These are phyloP conservation scores for Plasmodium sp. DNA, from an alignment of 169 alveolate species.

Conservation along the genomic window DNA sequence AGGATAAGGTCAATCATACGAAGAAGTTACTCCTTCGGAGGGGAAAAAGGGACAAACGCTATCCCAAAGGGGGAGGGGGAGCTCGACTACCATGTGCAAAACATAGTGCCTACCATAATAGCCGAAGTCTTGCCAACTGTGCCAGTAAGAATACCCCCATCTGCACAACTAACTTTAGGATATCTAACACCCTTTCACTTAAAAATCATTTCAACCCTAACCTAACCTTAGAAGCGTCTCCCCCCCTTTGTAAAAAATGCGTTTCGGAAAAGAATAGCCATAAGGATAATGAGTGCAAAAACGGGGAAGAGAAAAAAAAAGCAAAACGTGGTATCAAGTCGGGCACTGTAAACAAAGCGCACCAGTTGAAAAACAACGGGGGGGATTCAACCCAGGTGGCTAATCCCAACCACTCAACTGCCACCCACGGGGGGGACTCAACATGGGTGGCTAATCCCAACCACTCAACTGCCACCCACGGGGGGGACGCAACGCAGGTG, in stretches of 20 bases:
- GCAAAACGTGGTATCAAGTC: neutral
- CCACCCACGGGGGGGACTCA: neutral
- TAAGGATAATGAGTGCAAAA: neutral
- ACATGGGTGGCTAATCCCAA: neutral
- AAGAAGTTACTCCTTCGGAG: neutral
- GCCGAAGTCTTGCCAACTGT: neutral
- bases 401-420: no score
- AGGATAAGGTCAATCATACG: neutral
- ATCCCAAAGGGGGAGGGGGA: neutral
- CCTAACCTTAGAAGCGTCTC: neutral
- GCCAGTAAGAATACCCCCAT: neutral
- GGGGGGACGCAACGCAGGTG: neutral
- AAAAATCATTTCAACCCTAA: neutral
- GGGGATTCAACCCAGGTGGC: no score
- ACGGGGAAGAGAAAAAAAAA: neutral
- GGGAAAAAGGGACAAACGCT: neutral
- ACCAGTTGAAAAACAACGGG: no score
- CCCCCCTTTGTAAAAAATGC: neutral
- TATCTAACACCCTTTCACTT: slow-evolving; percentile 10
- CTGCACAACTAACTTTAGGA: neutral
- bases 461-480: neutral
- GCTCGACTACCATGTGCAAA: neutral
- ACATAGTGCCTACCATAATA: neutral
- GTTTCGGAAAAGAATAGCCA: neutral
- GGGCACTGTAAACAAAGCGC: neutral